phyloP scores from a whole-genome alignment of 805 yeast genomes.

The Kuraishia capsulata region DNA sequence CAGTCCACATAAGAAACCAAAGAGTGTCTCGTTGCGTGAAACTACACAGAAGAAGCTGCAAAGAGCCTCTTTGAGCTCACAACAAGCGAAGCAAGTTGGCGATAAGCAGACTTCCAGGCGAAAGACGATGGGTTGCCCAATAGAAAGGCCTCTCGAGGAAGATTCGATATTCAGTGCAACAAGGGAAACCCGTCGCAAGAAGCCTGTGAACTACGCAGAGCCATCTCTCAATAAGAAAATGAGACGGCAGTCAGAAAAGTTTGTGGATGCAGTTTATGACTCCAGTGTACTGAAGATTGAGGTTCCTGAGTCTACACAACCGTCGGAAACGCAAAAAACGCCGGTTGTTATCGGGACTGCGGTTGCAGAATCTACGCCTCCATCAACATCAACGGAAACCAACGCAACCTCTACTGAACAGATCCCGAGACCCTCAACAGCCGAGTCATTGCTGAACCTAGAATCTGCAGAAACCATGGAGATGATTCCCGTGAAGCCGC shows the following conservation, averaged over 20 bases:
- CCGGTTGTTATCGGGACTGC: no score
- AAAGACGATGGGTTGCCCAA: neutral
- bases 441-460: slow-evolving; percentile 4
- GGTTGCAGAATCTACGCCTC: neutral
- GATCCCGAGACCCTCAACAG: neutral
- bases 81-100: no score
- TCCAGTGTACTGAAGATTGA: slow-evolving; percentile 7
- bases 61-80: no score
- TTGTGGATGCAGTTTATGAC: slow-evolving; percentile 51
- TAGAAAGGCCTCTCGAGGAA: neutral
- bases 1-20: neutral
- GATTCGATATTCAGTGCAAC: neutral
- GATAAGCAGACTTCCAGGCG: neutral
- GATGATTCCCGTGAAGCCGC: slow-evolving; percentile 1
- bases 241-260: slow-evolving; percentile 53
- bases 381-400: neutral
- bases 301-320: neutral
- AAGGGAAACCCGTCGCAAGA: neutral
- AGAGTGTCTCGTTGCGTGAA: no score
- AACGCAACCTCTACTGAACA: neutral
- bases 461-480: slow-evolving; percentile 2
- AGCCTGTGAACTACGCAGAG: slow-evolving; percentile 51
- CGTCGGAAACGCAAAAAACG: no score
- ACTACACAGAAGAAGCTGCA: neutral
- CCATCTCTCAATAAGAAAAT: slow-evolving; percentile 62